These are phyloP conservation scores for Marvania coccoides DNA, from an alignment of 139 green algal genomes.

Conservation along the genomic window DNA sequence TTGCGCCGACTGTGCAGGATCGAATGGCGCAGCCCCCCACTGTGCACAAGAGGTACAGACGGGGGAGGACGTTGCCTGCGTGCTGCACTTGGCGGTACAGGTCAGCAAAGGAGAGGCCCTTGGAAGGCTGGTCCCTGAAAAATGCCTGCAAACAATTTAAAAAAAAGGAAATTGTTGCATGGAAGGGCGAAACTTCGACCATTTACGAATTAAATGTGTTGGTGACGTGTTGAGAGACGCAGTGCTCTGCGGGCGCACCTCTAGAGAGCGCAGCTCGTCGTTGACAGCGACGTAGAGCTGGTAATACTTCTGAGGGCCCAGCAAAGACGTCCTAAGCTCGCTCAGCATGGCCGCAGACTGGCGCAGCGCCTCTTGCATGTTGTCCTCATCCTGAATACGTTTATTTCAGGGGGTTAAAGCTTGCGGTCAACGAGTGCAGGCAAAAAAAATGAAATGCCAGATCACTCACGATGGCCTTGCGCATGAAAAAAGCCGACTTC, in stretches of 20 bases:
- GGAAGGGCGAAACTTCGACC: background rate
- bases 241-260: slow-evolving; percentile 19
- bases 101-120: slow-evolving; percentile 58
- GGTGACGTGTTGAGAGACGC: background rate
- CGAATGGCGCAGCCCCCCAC: slow-evolving; percentile 2
- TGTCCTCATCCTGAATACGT: slow-evolving; percentile 77
- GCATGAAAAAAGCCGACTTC: slow-evolving; percentile 73
- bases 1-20: background rate
- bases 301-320: slow-evolving; percentile 95
- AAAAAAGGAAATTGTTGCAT: background rate
- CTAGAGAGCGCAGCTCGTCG: slow-evolving; percentile 77
- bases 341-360: slow-evolving; percentile 83
- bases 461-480: slow-evolving; percentile 62
- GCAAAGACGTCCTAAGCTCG: slow-evolving; percentile 84
- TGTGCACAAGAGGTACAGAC: slow-evolving; percentile 57
- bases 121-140: slow-evolving; percentile 71
- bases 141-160: slow-evolving; percentile 43
- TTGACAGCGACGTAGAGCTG: slow-evolving; percentile 92
- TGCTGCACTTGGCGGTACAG: slow-evolving; percentile 97
- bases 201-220: background rate
- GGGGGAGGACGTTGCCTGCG: slow-evolving; percentile 90
- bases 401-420: background rate
- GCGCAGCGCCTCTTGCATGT: slow-evolving; percentile 88
- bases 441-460: background rate
- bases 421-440: background rate